A percentile compares a stretch with the other conserved stretches of the same genome.
These are phyloP conservation scores for Leccinum subfulvum DNA, from an alignment of 1,284 basidiomycete genomes.

Conservation along the genomic window DNA sequence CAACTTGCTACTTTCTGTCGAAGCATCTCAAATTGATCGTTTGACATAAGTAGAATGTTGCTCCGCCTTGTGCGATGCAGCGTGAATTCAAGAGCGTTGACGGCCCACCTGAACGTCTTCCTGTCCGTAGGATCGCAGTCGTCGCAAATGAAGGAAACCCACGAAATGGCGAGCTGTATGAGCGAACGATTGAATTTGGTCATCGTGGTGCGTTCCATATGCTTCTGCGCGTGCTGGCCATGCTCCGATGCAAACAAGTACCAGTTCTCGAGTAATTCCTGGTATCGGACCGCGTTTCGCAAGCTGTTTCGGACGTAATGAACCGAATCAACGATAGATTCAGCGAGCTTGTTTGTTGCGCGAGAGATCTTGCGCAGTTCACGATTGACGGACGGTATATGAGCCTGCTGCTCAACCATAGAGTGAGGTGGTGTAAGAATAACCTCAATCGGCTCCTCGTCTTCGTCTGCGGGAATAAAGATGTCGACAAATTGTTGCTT, in stretches of 20 bases:
- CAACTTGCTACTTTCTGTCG: constrained; percentile 93
- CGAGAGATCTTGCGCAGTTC: constrained; percentile 90
- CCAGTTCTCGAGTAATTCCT: constrained; percentile 94
- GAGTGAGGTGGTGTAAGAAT: constrained; percentile 52
- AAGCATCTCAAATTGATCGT: constrained; percentile 86
- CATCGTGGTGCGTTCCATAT: constrained; percentile 76
- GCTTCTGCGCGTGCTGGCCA: constrained; percentile 83
- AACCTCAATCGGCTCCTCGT: constrained; percentile 50
- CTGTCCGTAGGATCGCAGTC: constrained; percentile 96
- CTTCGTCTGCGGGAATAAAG: constrained; percentile 61
- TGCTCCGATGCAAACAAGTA: constrained; percentile 96
- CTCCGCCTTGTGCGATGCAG: constrained; percentile 87
- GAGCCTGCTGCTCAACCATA: constrained; percentile 85
- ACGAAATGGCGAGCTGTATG: constrained; percentile 88
- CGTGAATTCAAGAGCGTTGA: constrained; percentile 93
- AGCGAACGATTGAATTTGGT: constrained; percentile 80
- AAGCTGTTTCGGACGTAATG: constrained; percentile 77
- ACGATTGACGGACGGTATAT: constrained; percentile 85
- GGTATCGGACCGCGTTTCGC: constrained; percentile 60
- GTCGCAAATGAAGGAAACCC: constrained; percentile 98
- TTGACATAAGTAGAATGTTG: constrained; percentile 88
- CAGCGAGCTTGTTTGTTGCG: constrained; percentile 86
- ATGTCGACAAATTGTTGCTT: constrained; percentile 77
- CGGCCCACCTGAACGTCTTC: constrained; percentile 98
- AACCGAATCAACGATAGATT: constrained; percentile 90